Percentiles rank a stretch among this genome's conserved stretches.
These are phyloP conservation scores for Lentinus polychrous DNA, from an alignment of 1,284 basidiomycete genomes.

Conservation along the genomic window DNA sequence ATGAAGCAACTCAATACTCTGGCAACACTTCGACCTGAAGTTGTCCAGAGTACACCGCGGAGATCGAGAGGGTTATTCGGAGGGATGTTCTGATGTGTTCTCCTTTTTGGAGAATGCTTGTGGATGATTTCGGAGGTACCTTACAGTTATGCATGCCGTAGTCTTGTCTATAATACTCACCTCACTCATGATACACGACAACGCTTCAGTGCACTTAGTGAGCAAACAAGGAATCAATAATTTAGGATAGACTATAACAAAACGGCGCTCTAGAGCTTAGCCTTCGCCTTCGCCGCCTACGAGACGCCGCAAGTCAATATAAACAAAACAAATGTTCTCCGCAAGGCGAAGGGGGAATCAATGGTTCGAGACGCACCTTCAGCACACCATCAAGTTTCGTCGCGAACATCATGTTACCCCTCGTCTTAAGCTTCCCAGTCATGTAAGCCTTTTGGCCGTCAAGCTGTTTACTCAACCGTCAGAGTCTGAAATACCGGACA, in stretches of 20 bases:
- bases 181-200: too few relatives aligned
- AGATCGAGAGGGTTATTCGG: slow-evolving; percentile 71
- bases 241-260: too few relatives aligned
- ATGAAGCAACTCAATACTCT: slow-evolving; percentile 88
- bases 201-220: too few relatives aligned
- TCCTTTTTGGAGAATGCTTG: too few relatives aligned
- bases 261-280: slow-evolving; percentile 32
- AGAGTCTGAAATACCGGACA: not conserved
- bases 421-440: slow-evolving; percentile 85
- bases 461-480: slow-evolving; percentile 32
- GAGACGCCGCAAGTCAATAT: not conserved
- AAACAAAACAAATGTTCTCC: not conserved
- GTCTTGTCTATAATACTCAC: too few relatives aligned
- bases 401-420: slow-evolving; percentile 83
- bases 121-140: too few relatives aligned
- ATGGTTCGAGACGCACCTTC: slow-evolving; percentile 47
- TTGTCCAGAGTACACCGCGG: slow-evolving; percentile 56
- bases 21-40: slow-evolving; percentile 73
- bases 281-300: slow-evolving; percentile 31
- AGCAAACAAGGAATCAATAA: too few relatives aligned
- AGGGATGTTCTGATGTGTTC: slow-evolving; percentile 44
- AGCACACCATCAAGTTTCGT: slow-evolving; percentile 83
- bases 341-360: not conserved
- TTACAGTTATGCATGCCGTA: too few relatives aligned
- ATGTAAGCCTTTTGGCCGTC: slow-evolving; percentile 93